Conservation (phyloP, 2,329 filamentous ascomycete species). For the Mycosphaerella sp. region DNA sequence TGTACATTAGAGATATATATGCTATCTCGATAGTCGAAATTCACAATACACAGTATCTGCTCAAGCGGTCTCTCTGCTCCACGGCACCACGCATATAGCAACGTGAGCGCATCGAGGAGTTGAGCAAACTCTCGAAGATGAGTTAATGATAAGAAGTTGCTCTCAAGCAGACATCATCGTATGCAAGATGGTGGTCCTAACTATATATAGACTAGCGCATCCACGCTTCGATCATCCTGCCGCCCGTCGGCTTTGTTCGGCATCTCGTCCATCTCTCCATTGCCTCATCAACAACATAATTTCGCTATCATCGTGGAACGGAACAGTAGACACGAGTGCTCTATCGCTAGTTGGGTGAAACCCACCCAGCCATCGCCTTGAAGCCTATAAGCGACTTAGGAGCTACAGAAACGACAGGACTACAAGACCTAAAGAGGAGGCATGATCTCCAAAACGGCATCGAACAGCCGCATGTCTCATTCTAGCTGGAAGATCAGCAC, state of each 20-base stretch:
- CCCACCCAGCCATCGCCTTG: background rate
- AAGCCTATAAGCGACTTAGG: background rate
- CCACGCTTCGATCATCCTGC: too few relatives aligned
- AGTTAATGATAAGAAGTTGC: too few relatives aligned
- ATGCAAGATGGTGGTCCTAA: too few relatives aligned
- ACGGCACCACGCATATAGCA: too few relatives aligned
- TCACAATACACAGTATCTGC: background rate
- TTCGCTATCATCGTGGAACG: background rate
- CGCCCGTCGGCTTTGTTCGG: background rate
- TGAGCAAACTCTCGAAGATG: too few relatives aligned
- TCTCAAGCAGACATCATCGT: too few relatives aligned
- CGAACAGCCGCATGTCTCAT: background rate
- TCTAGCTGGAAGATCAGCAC: constrained; percentile 4
- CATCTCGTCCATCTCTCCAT: background rate
- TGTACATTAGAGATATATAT: background rate
- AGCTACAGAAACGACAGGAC: background rate
- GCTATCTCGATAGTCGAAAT: background rate
- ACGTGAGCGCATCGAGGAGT: too few relatives aligned
- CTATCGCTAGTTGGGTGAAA: background rate
- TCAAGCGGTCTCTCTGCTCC: too few relatives aligned
- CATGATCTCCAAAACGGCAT: background rate
- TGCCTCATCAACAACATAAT: background rate
- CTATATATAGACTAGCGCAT: too few relatives aligned
- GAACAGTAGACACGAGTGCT: background rate
- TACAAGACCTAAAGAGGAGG: too few relatives aligned